These are phyloP conservation scores for Pseudophaeomoniella oleicola DNA, from an alignment of 2,329 filamentous ascomycete species.

Conservation along the genomic window DNA sequence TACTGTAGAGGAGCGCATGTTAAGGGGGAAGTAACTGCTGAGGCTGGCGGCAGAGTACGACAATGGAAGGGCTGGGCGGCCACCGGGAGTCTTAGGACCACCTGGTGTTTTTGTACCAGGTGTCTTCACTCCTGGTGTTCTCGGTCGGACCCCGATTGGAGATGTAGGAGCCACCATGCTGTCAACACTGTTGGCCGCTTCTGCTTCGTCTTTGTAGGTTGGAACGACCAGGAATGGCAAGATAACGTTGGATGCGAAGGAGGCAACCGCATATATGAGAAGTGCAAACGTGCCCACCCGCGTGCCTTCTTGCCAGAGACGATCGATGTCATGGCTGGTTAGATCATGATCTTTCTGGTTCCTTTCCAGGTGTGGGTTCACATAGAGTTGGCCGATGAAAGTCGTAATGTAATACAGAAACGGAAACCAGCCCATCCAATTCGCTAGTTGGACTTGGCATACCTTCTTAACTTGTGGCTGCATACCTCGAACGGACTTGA, in stretches of 20 bases:
- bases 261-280: conserved; percentile 75
- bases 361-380: conserved; percentile 61
- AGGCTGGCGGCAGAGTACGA: conserved; percentile 18
- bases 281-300: conserved; percentile 80
- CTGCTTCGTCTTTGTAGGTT: conserved; percentile 45
- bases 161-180: conserved; percentile 4
- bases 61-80: conserved; percentile 18
- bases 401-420: conserved; percentile 92
- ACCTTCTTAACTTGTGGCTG: conserved; percentile 72
- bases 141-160: conserved; percentile 7
- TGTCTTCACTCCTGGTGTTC: conserved; percentile 3
- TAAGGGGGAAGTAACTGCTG: conserved; percentile 11
- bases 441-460: conserved; percentile 68
- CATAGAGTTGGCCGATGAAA: conserved; percentile 85
- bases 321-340: conserved; percentile 59
- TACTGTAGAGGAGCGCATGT: too few relatives aligned
- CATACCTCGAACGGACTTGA: conserved; percentile 60
- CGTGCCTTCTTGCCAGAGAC: conserved; percentile 71
- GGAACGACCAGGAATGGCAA: conserved; percentile 76
- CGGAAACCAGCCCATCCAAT: conserved; percentile 93
- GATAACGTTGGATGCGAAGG: conserved; percentile 65
- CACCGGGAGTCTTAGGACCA: conserved; percentile 12
- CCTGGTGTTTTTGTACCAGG: conserved; percentile 6
- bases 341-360: conserved; percentile 53
- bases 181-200: conserved; percentile 3